Evolutionary conservation across 2,329 filamentous ascomycete species (phyloP), one percentile per base, ranked within the genome.

Genomic region (Aaosphaeria pasadenensis): DNA sequence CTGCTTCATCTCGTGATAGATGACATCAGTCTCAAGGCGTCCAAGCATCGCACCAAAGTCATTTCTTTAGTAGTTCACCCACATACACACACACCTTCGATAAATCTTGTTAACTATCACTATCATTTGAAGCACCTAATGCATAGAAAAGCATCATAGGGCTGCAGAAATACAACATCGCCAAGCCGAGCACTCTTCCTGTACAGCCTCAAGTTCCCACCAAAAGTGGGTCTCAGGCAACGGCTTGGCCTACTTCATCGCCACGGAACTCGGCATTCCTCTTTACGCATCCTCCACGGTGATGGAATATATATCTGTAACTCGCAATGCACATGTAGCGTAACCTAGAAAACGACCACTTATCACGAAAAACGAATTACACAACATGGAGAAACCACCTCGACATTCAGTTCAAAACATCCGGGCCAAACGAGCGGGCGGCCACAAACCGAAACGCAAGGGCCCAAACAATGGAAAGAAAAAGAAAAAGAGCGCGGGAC

Each of bases 371-470:
- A 44, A 13, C 17, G 17, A 24, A 33, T 45, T 55, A 36, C n/a
- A 36, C 39, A 28, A 40, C 2, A 40, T 40, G 41, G 43, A 55
- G 31, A 45, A 44, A n/a, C 51, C 52, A 43, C 46, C 48, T 11
- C 48, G 42, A 7, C 55, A 59, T 54, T 62, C 55, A 2, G 28
- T 55, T 24, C 43, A 52, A 46, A 49, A 51, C 32, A 53, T 60
- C 31, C 35, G 43, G n/a, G 48, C 55, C 4, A 53, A 53, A 35
- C 52, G 57, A n/a, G 28, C 13, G 17, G 48, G 52, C 30, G 56
- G 57, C 7, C 57, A 50, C 30, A 52, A 57, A 45, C 50, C 50
- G 2, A 56, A 56, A 44, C 51, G 54, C 39, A 59, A 59, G 32
- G 44, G 55, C 39, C 50, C 58, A 24, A 43, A 48, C 31, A 45